phyloP scores from a whole-genome alignment of 1,284 basidiomycete genomes.

The Sphagnurus paluster region DNA sequence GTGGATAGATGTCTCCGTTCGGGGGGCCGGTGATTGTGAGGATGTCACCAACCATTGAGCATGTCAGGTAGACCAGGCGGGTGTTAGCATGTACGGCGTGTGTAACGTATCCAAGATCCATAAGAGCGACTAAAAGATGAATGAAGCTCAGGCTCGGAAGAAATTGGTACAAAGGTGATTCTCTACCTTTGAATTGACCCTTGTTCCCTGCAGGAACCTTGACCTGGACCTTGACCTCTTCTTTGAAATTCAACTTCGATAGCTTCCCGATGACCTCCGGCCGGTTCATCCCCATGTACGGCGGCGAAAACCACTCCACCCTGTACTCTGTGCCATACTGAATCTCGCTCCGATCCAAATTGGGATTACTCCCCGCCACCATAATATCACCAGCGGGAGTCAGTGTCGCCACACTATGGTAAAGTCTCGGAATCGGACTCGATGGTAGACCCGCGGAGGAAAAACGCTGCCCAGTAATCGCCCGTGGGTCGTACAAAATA shows the following conservation, averaged over 20 bases:
- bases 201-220: conserved; percentile 25
- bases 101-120: conserved; percentile 79
- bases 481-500: conserved; percentile 72
- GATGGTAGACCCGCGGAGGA: conserved; percentile 59
- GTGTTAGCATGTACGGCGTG: conserved; percentile 79
- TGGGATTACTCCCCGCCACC: conserved; percentile 85
- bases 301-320: conserved; percentile 74
- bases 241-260: conserved; percentile 43
- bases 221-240: conserved; percentile 15
- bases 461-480: conserved; percentile 63
- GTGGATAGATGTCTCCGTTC: conserved; percentile 66
- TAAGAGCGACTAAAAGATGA: conserved; percentile 58
- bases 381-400: conserved; percentile 70
- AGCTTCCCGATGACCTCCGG: conserved; percentile 48
- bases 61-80: conserved; percentile 67
- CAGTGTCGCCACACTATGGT: conserved; percentile 79
- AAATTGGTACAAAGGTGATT: background rate
- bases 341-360: conserved; percentile 70
- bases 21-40: conserved; percentile 61
- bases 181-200: conserved; percentile 29
- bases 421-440: conserved; percentile 76
- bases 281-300: conserved; percentile 62
- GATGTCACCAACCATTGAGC: conserved; percentile 33
- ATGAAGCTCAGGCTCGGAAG: background rate
- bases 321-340: conserved; percentile 78